Percentiles rank a stretch among this genome's conserved stretches.
These are phyloP conservation scores for Thuidium tamariscinum DNA, from an alignment of 225 moss, liverwort and hornwort species.

Conservation along the genomic window DNA sequence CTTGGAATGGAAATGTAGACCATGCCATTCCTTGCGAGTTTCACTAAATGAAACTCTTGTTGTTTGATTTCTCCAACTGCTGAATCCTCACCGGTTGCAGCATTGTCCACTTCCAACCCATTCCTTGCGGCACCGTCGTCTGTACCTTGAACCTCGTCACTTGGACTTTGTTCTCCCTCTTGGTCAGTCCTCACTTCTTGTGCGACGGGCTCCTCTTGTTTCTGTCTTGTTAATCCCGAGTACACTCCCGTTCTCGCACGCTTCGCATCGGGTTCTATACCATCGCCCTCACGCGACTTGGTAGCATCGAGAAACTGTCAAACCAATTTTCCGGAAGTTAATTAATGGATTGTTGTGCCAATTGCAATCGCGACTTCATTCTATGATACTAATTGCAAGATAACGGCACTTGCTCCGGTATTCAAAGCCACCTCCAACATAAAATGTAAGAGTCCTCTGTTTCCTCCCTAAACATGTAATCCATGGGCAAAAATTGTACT, in stretches of 20 bases:
- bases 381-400: background rate
- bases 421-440: background rate
- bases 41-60: conserved; percentile 49
- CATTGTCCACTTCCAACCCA: background rate
- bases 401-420: background rate
- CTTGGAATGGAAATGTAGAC: conserved; percentile 58
- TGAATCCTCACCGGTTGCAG: background rate
- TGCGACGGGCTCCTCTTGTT: background rate
- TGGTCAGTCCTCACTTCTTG: background rate
- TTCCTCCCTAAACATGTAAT: background rate
- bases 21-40: conserved; percentile 79
- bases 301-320: conserved; percentile 12
- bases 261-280: conserved; percentile 21
- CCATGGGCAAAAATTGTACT: background rate
- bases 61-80: background rate
- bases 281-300: background rate
- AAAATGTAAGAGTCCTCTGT: background rate
- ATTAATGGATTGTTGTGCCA: background rate
- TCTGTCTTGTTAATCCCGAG: background rate
- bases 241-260: conserved; percentile 15
- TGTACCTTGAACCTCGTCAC: background rate
- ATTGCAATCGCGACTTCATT: background rate
- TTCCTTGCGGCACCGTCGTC: background rate
- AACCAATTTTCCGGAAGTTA: background rate
- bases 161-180: background rate